phyloP scores from a whole-genome alignment of 2,329 filamentous ascomycete genomes.

The Cercospora zeae-maydis region DNA sequence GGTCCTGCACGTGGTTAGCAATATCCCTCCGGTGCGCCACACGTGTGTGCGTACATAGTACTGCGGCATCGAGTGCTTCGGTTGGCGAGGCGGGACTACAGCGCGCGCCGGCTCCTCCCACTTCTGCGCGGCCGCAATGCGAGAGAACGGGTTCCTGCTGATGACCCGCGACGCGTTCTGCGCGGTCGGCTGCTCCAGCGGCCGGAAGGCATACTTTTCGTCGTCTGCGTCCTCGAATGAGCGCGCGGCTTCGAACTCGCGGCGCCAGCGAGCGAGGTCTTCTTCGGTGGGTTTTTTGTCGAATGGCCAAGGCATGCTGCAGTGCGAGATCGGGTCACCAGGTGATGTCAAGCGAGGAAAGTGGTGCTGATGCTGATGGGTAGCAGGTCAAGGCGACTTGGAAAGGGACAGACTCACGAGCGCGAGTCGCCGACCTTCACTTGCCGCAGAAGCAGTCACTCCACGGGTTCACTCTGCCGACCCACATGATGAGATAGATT shows the following conservation, averaged over 20 bases:
- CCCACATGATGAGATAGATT: not conserved
- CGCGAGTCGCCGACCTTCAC: not conserved
- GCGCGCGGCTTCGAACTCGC: constrained; percentile 16
- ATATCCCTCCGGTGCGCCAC: not conserved
- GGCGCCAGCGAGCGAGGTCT: constrained; percentile 8
- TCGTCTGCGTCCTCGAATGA: constrained; percentile 14
- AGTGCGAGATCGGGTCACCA: not conserved
- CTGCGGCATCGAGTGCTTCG: not conserved
- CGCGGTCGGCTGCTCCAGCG: not conserved
- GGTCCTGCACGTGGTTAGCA: not conserved
- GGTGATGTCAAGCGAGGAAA: not conserved
- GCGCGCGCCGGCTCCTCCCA: not conserved
- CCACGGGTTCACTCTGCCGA: not conserved
- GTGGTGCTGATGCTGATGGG: too few relatives aligned
- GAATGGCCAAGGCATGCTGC: not conserved
- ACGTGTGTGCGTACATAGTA: not conserved
- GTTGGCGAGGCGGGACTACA: not conserved
- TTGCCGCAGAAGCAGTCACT: not conserved
- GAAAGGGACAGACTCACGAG: too few relatives aligned
- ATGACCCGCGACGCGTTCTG: not conserved
- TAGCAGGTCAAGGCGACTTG: too few relatives aligned
- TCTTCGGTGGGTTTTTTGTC: constrained; percentile 2
- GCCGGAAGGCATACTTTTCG: not conserved
- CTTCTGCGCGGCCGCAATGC: not conserved
- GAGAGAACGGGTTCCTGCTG: not conserved